These are phyloP conservation scores for Phytopythium aichiense DNA, from an alignment of 352 stramenopile genomes.

Conservation along the genomic window DNA sequence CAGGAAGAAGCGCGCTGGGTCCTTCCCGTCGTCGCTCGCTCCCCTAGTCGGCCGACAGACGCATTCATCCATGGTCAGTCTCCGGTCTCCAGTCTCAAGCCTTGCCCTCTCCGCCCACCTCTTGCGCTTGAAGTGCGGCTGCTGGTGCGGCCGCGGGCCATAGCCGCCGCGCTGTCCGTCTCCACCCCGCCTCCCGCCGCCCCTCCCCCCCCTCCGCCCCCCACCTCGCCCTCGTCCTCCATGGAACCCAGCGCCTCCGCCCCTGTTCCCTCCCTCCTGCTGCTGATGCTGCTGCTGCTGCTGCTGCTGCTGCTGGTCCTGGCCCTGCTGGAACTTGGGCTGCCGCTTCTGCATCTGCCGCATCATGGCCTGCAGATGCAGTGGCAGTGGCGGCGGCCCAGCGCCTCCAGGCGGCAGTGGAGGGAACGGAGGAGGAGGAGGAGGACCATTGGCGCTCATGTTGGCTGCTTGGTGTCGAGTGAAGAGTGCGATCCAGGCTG, in stretches of 20 bases:
- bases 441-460: conserved; percentile 5
- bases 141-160: background rate
- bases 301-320: conserved; percentile 6
- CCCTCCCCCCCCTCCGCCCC: conserved; percentile 13
- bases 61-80: background rate
- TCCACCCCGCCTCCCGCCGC: conserved; percentile 16
- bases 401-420: conserved; percentile 7
- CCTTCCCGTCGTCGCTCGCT: conserved; percentile 33
- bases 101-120: conserved; percentile 11
- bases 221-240: conserved; percentile 8
- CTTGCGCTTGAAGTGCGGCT: conserved; percentile 37
- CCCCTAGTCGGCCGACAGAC: conserved; percentile 13
- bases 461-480: background rate
- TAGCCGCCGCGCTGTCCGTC: background rate
- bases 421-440: conserved; percentile 10
- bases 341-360: conserved; percentile 41
- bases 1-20: conserved; percentile 54
- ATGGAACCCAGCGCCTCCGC: conserved; percentile 16
- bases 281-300: conserved; percentile 8
- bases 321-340: conserved; percentile 28
- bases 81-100: too few relatives aligned
- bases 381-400: background rate
- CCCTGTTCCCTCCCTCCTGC: conserved; percentile 10
- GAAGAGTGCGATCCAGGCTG: too few relatives aligned
- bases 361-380: conserved; percentile 53